Evolutionary conservation across 2,329 filamentous ascomycete species (phyloP).

Genomic region (Aspergillus awamori): DNA sequence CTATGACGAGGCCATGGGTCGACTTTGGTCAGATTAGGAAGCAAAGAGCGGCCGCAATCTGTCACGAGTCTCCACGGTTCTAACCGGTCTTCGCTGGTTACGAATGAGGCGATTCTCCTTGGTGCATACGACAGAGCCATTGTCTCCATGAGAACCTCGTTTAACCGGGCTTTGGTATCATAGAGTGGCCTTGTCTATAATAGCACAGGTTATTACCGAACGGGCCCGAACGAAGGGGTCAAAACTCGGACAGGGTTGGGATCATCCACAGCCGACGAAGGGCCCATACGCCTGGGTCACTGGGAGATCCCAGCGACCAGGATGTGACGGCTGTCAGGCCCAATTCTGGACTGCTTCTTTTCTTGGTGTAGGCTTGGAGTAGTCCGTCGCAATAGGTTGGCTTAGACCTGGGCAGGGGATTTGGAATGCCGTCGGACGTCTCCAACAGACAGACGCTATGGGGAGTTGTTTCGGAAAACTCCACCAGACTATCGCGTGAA

Average conservation of each 20-base stretch:
- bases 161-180: not conserved
- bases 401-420: slow-evolving; percentile 12
- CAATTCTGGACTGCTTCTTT: slow-evolving; percentile 24
- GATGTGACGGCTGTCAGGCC: slow-evolving; percentile 23
- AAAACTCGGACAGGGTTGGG: slow-evolving; percentile 19
- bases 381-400: slow-evolving; percentile 1
- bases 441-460: slow-evolving; percentile 16
- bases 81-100: not conserved
- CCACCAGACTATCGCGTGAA: slow-evolving; percentile 15
- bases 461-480: slow-evolving; percentile 12
- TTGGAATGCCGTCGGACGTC: slow-evolving; percentile 25
- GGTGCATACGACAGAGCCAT: not conserved
- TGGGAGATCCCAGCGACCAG: slow-evolving; percentile 26
- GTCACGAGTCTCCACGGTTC: not conserved
- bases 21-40: not conserved
- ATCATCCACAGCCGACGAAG: slow-evolving; percentile 22
- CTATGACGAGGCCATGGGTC: slow-evolving; percentile 27
- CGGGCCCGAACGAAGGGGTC: slow-evolving; percentile 18
- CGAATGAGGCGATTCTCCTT: not conserved
- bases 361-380: slow-evolving; percentile 10
- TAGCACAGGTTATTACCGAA: slow-evolving; percentile 11
- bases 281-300: slow-evolving; percentile 23
- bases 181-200: slow-evolving; percentile 3
- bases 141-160: not conserved
- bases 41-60: not conserved